A percentile compares a stretch with the other conserved stretches of the same genome.
Evolutionary conservation across 164 flowering plant genomes (phyloP).

Genomic region (Annona cherimola): DNA sequence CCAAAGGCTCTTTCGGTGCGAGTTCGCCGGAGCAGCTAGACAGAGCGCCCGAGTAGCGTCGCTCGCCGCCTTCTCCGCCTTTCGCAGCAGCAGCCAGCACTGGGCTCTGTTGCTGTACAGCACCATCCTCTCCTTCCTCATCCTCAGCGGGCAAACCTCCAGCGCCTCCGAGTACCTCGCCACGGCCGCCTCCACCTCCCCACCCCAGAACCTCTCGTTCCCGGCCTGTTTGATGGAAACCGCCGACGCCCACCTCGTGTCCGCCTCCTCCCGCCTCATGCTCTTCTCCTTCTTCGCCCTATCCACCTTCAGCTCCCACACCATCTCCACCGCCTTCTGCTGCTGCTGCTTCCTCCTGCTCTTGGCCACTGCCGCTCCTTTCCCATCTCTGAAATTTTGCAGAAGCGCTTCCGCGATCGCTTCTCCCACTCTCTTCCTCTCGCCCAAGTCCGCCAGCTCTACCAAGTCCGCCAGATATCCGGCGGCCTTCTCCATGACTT

Average conservation of each 20-base stretch:
- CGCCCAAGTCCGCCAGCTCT: constrained; percentile 41
- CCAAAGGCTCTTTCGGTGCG: constrained; percentile 74
- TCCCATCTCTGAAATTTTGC: constrained; percentile 19
- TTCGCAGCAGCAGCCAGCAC: constrained; percentile 46
- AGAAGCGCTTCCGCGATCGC: constrained; percentile 38
- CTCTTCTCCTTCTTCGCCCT: constrained; percentile 39
- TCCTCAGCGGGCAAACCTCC: constrained; percentile 46
- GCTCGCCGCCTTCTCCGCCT: constrained; percentile 46
- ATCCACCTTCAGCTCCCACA: constrained; percentile 43
- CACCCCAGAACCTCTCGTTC: constrained; percentile 39
- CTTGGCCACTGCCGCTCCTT: constrained; percentile 16
- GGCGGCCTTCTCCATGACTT: constrained; percentile 40
- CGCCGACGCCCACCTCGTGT: constrained; percentile 30
- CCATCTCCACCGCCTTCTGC: constrained; percentile 26
- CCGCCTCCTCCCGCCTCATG: constrained; percentile 31
- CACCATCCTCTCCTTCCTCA: constrained; percentile 59
- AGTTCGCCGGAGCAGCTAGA: constrained; percentile 45
- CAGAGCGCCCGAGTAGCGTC: constrained; percentile 73
- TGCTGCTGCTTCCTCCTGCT: constrained; percentile 8
- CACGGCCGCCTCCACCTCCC: constrained; percentile 46
- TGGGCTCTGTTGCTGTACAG: constrained; percentile 78
- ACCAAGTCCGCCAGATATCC: constrained; percentile 47
- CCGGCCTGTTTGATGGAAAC: constrained; percentile 46
- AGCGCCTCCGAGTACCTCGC: constrained; percentile 50
- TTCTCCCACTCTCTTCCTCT: constrained; percentile 49